Conservation (phyloP, 495 filamentous ascomycete genomes). For the Penicillium ochrochloron region DNA sequence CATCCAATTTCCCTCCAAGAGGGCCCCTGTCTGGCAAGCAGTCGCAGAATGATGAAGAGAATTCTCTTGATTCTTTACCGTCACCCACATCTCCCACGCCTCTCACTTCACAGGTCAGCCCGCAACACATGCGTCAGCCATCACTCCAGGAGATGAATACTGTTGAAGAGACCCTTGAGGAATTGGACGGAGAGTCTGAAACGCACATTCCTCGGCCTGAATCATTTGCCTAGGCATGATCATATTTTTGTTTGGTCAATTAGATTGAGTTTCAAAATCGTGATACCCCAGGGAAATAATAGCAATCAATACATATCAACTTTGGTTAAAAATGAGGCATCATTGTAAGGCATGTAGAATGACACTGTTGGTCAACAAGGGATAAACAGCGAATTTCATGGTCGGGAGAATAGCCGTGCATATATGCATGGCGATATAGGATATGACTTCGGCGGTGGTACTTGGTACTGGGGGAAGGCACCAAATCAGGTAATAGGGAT, state of each 20-base stretch:
- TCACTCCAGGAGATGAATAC: background rate
- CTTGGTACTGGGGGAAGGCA: background rate
- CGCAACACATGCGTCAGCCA: background rate
- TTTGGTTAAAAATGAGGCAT: background rate
- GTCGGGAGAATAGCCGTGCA: background rate
- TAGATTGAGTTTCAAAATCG: no score
- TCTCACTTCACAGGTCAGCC: background rate
- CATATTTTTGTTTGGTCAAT: background rate
- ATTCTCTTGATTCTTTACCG: background rate
- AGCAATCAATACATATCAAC: background rate
- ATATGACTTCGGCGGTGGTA: background rate
- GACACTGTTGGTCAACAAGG: background rate
- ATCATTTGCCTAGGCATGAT: background rate
- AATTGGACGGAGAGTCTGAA: background rate
- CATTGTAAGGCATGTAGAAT: background rate
- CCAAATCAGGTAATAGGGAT: background rate
- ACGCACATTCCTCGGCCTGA: background rate
- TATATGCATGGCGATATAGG: background rate
- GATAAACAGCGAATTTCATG: background rate
- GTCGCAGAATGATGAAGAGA: slow-evolving; percentile 19
- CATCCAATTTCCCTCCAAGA: background rate
- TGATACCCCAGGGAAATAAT: background rate
- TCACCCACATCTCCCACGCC: background rate
- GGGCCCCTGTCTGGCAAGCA: background rate
- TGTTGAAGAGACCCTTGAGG: background rate